Percentiles rank a stretch among this genome's conserved stretches.
These are phyloP conservation scores for Candida sanyaensis DNA, from an alignment of 1,139 yeast species.

Conservation along the genomic window DNA sequence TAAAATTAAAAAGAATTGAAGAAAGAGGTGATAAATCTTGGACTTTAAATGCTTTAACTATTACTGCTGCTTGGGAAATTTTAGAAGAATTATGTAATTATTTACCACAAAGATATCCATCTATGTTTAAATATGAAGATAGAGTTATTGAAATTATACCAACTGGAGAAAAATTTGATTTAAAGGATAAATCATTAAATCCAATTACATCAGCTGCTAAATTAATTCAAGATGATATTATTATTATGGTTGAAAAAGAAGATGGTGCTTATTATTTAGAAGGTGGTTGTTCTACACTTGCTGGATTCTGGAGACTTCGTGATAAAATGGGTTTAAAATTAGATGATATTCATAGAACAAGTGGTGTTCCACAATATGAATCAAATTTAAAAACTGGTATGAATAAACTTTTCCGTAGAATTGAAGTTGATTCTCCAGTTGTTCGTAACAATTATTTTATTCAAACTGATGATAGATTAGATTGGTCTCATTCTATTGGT, in stretches of 20 bases:
- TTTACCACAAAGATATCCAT: conserved; percentile 61
- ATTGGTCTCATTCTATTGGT: conserved; percentile 68
- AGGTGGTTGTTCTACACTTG: conserved; percentile 62
- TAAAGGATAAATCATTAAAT: conserved; percentile 35
- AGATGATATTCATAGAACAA: conserved; percentile 58
- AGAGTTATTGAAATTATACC: conserved; percentile 51
- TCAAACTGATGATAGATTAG: conserved; percentile 62
- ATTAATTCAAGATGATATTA: conserved; percentile 67
- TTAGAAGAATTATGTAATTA: conserved; percentile 53
- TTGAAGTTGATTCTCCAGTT: conserved; percentile 57
- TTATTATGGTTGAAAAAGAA: conserved; percentile 58
- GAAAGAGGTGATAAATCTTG: conserved; percentile 50
- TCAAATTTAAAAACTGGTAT: conserved; percentile 59
- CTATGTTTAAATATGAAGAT: conserved; percentile 46
- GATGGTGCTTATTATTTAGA: conserved; percentile 56
- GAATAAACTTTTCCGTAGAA: conserved; percentile 62
- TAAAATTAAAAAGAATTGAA: conserved; percentile 50
- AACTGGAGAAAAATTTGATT: conserved; percentile 47
- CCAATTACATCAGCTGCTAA: conserved; percentile 61
- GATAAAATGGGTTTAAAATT: conserved; percentile 59
- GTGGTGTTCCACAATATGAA: conserved; percentile 66
- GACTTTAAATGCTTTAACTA: conserved; percentile 54
- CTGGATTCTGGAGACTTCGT: conserved; percentile 65
- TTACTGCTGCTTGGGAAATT: conserved; percentile 57
- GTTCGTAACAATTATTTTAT: conserved; percentile 67